phyloP scores from a whole-genome alignment of 768 basidiomycete species.

The Hericium coralloides region DNA sequence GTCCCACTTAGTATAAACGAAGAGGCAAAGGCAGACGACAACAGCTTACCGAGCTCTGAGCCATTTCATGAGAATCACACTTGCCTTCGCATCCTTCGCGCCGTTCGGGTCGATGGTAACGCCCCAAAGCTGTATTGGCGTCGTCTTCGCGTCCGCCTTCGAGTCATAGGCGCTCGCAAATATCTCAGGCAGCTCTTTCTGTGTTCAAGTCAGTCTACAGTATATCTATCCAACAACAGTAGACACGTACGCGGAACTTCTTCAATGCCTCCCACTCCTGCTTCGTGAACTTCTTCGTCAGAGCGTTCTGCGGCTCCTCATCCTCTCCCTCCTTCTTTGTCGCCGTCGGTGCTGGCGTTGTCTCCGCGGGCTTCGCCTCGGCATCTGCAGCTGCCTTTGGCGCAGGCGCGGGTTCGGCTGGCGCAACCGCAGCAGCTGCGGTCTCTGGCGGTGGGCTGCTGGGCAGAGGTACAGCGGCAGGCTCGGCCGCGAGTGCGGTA shows the following conservation, averaged over 20 bases:
- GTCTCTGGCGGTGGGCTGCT: constrained; percentile 11
- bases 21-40: neutral
- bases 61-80: constrained; percentile 78
- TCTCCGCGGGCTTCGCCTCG: constrained; percentile 6
- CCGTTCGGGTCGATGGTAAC: constrained; percentile 52
- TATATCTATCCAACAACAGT: neutral
- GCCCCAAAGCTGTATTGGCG: constrained; percentile 60
- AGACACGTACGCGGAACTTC: constrained; percentile 49
- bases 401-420: neutral
- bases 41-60: constrained; percentile 56
- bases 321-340: constrained; percentile 15
- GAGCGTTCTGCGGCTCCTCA: constrained; percentile 55
- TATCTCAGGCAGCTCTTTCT: constrained; percentile 38
- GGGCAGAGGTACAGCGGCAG: constrained; percentile 6
- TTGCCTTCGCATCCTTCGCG: constrained; percentile 50
- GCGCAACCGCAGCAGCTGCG: constrained; percentile 6
- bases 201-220: constrained; percentile 16
- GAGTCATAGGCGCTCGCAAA: constrained; percentile 55
- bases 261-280: constrained; percentile 67
- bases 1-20: neutral
- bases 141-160: constrained; percentile 38
- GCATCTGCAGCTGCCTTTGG: constrained; percentile 7
- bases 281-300: constrained; percentile 62
- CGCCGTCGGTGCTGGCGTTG: constrained; percentile 3
- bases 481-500: constrained; percentile 2